phyloP scores from a whole-genome alignment of 1,284 basidiomycete genomes.

The Ustilago xerochloae region DNA sequence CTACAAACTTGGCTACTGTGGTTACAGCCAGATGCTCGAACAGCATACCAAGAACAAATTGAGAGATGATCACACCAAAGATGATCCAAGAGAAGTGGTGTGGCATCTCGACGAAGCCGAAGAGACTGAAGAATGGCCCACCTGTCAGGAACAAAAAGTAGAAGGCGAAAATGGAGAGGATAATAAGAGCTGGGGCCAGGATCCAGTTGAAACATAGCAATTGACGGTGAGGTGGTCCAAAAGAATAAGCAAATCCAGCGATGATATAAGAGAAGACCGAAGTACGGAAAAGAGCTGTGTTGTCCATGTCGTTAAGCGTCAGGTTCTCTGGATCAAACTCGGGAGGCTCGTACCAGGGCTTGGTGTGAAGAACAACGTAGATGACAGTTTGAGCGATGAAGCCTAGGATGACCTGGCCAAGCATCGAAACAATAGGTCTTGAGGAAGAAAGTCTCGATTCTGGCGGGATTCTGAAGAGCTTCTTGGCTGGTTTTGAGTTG shows the following conservation, averaged over 20 bases:
- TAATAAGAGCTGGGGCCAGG: constrained; percentile 27
- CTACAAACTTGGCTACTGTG: constrained; percentile 5
- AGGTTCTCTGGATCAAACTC: constrained; percentile 46
- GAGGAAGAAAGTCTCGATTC: constrained; percentile 39
- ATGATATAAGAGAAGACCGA: constrained; percentile 55
- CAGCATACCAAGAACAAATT: constrained; percentile 24
- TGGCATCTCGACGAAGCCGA: constrained; percentile 42
- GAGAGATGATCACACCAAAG: constrained; percentile 45
- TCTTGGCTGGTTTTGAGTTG: constrained; percentile 29
- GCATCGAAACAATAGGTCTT: constrained; percentile 37
- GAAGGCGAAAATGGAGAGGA: constrained; percentile 34
- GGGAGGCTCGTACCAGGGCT: constrained; percentile 35
- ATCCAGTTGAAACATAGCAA: constrained; percentile 42
- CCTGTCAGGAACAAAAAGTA: constrained; percentile 50
- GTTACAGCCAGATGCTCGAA: constrained; percentile 33
- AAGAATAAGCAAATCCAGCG: constrained; percentile 30
- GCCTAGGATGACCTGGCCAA: constrained; percentile 44
- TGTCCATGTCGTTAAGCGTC: constrained; percentile 46
- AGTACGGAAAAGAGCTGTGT: constrained; percentile 39
- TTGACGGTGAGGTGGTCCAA: constrained; percentile 52
- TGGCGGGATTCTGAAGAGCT: constrained; percentile 20
- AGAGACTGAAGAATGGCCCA: constrained; percentile 49
- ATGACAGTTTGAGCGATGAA: constrained; percentile 45
- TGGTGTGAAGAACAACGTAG: constrained; percentile 37
- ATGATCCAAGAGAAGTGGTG: constrained; percentile 38